These are phyloP conservation scores for Trichothecium sympodiale DNA, from an alignment of 2,329 filamentous ascomycete species.

Conservation along the genomic window DNA sequence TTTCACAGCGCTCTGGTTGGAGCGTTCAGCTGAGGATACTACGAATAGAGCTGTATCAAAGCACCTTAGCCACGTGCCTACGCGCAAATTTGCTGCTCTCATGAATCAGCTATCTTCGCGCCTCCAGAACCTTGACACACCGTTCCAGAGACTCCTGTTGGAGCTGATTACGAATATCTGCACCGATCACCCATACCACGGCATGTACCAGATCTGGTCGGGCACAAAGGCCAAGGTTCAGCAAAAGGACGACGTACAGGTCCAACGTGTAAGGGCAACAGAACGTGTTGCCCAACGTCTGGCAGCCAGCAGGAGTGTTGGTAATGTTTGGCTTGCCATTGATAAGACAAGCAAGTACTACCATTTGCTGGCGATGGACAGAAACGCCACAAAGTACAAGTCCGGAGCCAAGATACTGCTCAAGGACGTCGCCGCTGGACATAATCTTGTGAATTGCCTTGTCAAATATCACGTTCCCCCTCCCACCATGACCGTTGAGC, in stretches of 20 bases:
- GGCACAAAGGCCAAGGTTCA: conserved; percentile 59
- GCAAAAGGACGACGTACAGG: conserved; percentile 61
- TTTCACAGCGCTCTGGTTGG: conserved; percentile 90
- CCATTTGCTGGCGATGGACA: conserved; percentile 52
- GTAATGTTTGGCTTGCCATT: conserved; percentile 56
- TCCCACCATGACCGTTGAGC: conserved; percentile 74
- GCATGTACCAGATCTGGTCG: conserved; percentile 94
- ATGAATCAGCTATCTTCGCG: conserved; percentile 98
- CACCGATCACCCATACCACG: conserved; percentile 87
- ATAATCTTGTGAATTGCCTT: conserved; percentile 51
- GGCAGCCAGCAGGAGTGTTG: conserved; percentile 36
- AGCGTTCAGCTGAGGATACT: conserved; percentile 63
- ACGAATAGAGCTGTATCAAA: conserved; percentile 69
- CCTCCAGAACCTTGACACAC: conserved; percentile 56
- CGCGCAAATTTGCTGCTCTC: conserved; percentile 79
- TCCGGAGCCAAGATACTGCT: conserved; percentile 53
- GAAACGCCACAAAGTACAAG: conserved; percentile 54
- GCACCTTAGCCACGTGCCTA: conserved; percentile 65
- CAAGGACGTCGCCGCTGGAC: conserved; percentile 52
- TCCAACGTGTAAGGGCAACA: conserved; percentile 65
- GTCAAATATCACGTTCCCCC: conserved; percentile 65
- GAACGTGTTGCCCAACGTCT: conserved; percentile 54
- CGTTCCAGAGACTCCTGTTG: conserved; percentile 69
- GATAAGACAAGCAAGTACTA: conserved; percentile 62
- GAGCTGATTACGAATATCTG: conserved; percentile 74